phyloP scores from a whole-genome alignment of 495 filamentous ascomycete species.

The Penicillium alfredii region DNA sequence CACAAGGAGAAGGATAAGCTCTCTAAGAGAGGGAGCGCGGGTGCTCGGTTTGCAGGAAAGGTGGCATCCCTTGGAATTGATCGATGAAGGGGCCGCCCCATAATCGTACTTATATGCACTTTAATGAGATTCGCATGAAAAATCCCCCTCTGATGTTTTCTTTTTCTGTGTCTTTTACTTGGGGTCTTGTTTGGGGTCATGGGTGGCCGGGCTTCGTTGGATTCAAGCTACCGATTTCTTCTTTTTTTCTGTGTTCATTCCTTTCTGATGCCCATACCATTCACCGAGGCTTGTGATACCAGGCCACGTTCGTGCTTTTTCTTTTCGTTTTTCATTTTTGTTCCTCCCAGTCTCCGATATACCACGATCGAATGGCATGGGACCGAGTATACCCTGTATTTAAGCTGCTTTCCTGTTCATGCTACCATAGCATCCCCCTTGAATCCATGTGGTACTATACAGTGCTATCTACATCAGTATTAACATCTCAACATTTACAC shows the following conservation, averaged over 20 bases:
- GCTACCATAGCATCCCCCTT: no score
- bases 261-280: not conserved
- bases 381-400: no score
- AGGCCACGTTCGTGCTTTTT: slow-evolving; percentile 1
- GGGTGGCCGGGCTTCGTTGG: not conserved
- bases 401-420: no score
- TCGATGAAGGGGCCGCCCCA: slow-evolving; percentile 19
- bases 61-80: slow-evolving; percentile 44
- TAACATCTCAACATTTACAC: no score
- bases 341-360: not conserved
- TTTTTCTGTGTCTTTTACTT: slow-evolving; percentile 9
- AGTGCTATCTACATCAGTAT: no score
- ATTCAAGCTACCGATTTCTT: not conserved
- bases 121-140: slow-evolving; percentile 23
- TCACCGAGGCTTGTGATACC: not conserved
- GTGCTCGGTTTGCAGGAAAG: slow-evolving; percentile 44
- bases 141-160: slow-evolving; percentile 13
- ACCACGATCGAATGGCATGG: not conserved
- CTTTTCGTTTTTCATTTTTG: slow-evolving; percentile 5
- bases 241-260: not conserved
- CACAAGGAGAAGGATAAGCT: slow-evolving; percentile 44
- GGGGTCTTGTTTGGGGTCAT: slow-evolving; percentile 1
- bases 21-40: slow-evolving; percentile 47
- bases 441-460: no score
- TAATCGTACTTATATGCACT: slow-evolving; percentile 21